Percentiles rank a stretch among this genome's conserved stretches.
These are phyloP conservation scores for Furcasterigmium furcatum DNA, from an alignment of 2,329 filamentous ascomycete genomes.

Conservation along the genomic window DNA sequence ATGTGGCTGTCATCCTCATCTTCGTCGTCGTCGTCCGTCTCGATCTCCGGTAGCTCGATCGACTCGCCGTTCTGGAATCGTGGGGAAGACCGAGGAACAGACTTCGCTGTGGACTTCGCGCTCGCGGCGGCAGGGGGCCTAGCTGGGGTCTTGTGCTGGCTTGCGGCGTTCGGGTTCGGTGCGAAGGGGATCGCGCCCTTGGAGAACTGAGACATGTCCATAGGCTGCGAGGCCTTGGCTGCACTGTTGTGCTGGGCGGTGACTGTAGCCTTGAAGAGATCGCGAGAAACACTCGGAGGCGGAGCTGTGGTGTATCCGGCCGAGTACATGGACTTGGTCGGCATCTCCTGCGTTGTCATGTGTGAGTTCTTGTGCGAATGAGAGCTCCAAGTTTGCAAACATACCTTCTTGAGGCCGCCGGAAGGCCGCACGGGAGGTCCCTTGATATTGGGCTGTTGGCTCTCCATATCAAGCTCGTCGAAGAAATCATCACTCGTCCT, in stretches of 20 bases:
- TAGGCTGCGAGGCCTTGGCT: slow-evolving; percentile 61
- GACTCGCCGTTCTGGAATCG: slow-evolving; percentile 85
- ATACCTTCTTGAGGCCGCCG: slow-evolving; percentile 65
- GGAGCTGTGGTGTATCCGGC: slow-evolving; percentile 60
- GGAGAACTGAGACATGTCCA: slow-evolving; percentile 84
- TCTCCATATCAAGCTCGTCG: slow-evolving; percentile 56
- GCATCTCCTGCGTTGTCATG: slow-evolving; percentile 45
- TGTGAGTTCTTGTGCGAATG: neutral
- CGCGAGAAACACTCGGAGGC: slow-evolving; percentile 42
- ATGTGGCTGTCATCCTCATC: slow-evolving; percentile 51
- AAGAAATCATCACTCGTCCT: slow-evolving; percentile 73
- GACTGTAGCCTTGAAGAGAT: slow-evolving; percentile 64
- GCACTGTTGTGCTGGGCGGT: slow-evolving; percentile 66
- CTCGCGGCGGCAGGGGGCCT: slow-evolving; percentile 43
- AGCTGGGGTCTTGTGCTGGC: slow-evolving; percentile 64
- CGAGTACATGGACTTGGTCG: slow-evolving; percentile 57
- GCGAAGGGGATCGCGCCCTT: slow-evolving; percentile 91
- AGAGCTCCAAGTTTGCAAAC: slow-evolving; percentile 11
- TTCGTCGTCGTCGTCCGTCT: slow-evolving; percentile 85
- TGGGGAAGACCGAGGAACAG: slow-evolving; percentile 68
- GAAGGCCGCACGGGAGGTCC: slow-evolving; percentile 84
- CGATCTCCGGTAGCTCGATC: slow-evolving; percentile 91
- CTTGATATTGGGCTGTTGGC: slow-evolving; percentile 62
- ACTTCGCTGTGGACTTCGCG: slow-evolving; percentile 49
- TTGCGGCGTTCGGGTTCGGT: slow-evolving; percentile 57